Percentiles rank a stretch among this genome's conserved stretches.
These are phyloP conservation scores for Fusarium sp. DNA, from an alignment of 2,329 filamentous ascomycete genomes.

Conservation along the genomic window DNA sequence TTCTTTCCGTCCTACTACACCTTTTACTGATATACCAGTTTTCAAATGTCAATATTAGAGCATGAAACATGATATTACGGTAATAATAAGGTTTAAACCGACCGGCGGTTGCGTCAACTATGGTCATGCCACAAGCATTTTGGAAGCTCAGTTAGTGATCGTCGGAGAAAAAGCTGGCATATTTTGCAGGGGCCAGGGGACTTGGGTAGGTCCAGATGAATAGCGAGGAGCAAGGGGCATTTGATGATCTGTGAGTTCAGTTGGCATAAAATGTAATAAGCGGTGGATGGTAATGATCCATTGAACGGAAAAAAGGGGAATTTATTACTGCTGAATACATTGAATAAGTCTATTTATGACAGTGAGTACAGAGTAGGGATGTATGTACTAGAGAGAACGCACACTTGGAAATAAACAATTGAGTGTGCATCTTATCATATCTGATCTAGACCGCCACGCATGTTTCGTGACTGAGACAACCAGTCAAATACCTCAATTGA, in stretches of 20 bases:
- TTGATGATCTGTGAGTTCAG: conserved; percentile 18
- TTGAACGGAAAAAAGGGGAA: conserved; percentile 15
- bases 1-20: neutral
- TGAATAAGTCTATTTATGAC: neutral
- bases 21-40: neutral
- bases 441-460: conserved; percentile 18
- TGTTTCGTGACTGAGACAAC: conserved; percentile 15
- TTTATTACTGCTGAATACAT: neutral
- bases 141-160: conserved; percentile 7
- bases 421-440: conserved; percentile 18
- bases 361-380: neutral
- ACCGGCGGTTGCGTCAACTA: neutral
- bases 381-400: neutral
- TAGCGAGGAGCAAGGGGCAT: conserved; percentile 12
- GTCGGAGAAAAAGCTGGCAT: neutral
- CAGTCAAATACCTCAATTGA: conserved; percentile 30
- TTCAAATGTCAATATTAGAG: neutral
- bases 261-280: conserved; percentile 40
- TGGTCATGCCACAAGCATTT: conserved; percentile 19
- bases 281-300: conserved; percentile 20
- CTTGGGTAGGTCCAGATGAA: conserved; percentile 22
- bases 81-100: neutral
- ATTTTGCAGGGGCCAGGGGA: conserved; percentile 19
- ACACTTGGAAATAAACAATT: conserved; percentile 3
- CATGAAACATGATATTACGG: neutral